Evolutionary conservation across 2,329 filamentous ascomycete species (phyloP), one percentile per base, ranked within the genome.

Genomic region (Gyromitra esculenta): DNA sequence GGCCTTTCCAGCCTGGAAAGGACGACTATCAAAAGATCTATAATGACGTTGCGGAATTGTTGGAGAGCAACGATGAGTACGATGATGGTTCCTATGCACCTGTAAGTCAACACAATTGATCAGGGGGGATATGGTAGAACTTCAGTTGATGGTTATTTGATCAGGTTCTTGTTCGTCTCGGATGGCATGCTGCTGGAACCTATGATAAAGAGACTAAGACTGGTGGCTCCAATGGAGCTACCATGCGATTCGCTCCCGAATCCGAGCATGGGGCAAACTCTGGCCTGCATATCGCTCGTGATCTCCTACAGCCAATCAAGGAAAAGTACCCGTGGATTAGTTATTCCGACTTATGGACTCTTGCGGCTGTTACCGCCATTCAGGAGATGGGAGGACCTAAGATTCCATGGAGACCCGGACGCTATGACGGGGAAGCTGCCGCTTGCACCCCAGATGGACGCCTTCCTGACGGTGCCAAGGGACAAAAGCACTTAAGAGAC

Each of bases 331-430:
- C 95, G 66, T 98, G 95, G 96, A 97, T 98, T 85, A 88, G 88
- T 78, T 97, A 97, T 88, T 96, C 94, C 13, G 95, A 99, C 83
- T 91, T 99, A 80, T 98, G 95, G 96, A 98, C 96, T 78, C 90
- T 99, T 73, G 91, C 85, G 68, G 96, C 93, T 82, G 90, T 96
- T 79, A 89, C 87, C 83, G 92, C 94, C 80, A 90, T 98, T 83
- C 95, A 98, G 86, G 95, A 99, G 86, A 95, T 97, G 91, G 90
- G 94, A 83, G 95, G 95, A 5, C 95, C 95, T 78, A 85, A 87
- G 81, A 90, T 99, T 81, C 93, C 94, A 77, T 99, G 90, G 91
- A 89, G 95, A 82, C 93, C 95, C 64, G 95, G 95, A 82, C 93
- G 95, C 82, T 79, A 85, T 75, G 95, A 99, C 85, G 88, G 88